These are phyloP conservation scores for Solanum etuberosum DNA, from an alignment of 257 asterid genomes.

Conservation along the genomic window DNA sequence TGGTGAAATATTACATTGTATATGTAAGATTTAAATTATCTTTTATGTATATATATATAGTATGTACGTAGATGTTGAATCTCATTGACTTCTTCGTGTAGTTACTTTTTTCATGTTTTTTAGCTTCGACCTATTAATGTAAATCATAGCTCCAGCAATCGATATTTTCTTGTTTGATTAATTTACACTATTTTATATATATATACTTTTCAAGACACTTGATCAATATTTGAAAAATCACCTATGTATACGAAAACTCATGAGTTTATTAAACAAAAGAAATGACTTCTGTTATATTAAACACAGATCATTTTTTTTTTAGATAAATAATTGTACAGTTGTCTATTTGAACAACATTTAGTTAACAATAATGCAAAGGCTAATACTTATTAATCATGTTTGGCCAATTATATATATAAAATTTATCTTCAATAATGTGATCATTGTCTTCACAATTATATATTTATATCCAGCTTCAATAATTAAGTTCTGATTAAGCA, in stretches of 20 bases:
- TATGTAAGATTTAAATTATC: too few relatives aligned
- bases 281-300: not conserved
- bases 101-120: not conserved
- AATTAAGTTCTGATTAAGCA: not conserved
- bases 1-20: too few relatives aligned
- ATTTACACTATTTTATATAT: not conserved
- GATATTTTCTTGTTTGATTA: too few relatives aligned
- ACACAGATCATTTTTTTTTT: not conserved
- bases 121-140: not conserved
- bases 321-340: not conserved
- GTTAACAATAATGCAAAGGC: not conserved
- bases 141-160: not conserved
- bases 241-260: not conserved
- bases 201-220: too few relatives aligned
- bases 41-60: too few relatives aligned
- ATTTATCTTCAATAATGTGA: not conserved
- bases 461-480: not conserved
- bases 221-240: not conserved
- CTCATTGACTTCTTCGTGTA: not conserved
- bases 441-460: not conserved
- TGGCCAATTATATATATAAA: not conserved
- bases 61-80: too few relatives aligned
- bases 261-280: too few relatives aligned
- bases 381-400: not conserved
- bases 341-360: not conserved